phyloP scores from a whole-genome alignment of 805 yeast genomes.

The Zygosaccharomyces gambellarensis region DNA sequence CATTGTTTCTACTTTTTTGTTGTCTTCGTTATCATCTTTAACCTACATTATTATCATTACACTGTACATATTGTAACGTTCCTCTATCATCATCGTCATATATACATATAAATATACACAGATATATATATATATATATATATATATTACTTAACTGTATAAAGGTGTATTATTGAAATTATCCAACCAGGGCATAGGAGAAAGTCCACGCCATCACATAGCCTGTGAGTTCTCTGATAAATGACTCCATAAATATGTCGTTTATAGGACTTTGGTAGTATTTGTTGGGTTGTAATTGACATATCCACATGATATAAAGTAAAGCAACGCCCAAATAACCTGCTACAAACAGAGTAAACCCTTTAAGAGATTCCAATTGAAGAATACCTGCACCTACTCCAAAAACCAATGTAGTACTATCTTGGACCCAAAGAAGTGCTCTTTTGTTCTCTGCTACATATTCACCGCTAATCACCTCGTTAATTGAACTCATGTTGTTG shows the following conservation, averaged over 20 bases:
- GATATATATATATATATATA: constrained; percentile 7
- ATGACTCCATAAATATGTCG: constrained; percentile 41
- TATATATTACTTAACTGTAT: constrained; percentile 6
- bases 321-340: constrained; percentile 35
- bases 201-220: constrained; percentile 58
- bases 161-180: constrained; percentile 3
- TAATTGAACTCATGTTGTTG: constrained; percentile 7
- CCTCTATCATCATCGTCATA: not conserved
- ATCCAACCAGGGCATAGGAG: constrained; percentile 43
- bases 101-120: constrained; percentile 10
- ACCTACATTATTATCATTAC: not conserved
- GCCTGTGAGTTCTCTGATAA: constrained; percentile 47
- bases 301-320: constrained; percentile 34
- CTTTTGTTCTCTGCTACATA: constrained; percentile 26
- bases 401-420: constrained; percentile 44
- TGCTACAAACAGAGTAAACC: constrained; percentile 42
- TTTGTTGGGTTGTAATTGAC: constrained; percentile 34
- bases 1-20: constrained; percentile 2
- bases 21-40: not conserved
- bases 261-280: constrained; percentile 40
- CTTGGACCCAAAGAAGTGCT: constrained; percentile 35
- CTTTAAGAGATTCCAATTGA: constrained; percentile 45
- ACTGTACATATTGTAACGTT: constrained; percentile 11
- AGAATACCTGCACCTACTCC: constrained; percentile 56
- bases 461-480: constrained; percentile 6